Conservation (phyloP, 371 early-diverging fungal genomes). For the Mortierella sp. region DNA sequence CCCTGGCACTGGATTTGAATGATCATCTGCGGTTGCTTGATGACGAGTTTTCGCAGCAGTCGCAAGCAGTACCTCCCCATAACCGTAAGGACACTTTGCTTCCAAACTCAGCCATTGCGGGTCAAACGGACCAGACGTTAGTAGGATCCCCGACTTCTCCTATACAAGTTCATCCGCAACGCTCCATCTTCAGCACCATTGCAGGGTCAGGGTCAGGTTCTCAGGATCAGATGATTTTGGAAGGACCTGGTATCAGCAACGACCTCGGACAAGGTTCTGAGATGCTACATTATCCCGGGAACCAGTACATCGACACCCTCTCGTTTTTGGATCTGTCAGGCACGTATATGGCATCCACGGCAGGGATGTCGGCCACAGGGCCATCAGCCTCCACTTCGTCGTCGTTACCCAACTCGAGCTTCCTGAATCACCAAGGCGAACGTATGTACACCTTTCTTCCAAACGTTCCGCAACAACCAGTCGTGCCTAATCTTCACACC, state of each 20-base stretch:
- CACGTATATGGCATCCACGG: conserved; percentile 17
- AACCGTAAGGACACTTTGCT: conserved; percentile 3
- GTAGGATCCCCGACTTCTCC: conserved; percentile 4
- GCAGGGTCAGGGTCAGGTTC: conserved; percentile 1
- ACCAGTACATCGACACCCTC: conserved; percentile 32
- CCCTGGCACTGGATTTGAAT: conserved; percentile 31
- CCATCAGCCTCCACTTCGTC: conserved; percentile 13
- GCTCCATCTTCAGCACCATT: conserved; percentile 15
- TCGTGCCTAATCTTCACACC: conserved; percentile 3
- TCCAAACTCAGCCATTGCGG: background rate
- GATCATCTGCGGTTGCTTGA: conserved; percentile 33
- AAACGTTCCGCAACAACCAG: conserved; percentile 17
- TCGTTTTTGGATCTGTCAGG: conserved; percentile 33
- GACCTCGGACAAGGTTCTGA: conserved; percentile 2
- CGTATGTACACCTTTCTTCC: conserved; percentile 9
- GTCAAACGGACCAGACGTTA: conserved; percentile 4
- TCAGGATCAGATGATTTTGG: conserved; percentile 10
- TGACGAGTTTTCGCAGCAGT: conserved; percentile 16
- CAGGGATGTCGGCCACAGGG: background rate
- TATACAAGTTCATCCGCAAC: background rate
- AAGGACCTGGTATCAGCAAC: conserved; percentile 1
- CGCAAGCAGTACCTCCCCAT: conserved; percentile 1
- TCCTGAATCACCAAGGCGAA: conserved; percentile 14
- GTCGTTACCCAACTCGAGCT: conserved; percentile 22
- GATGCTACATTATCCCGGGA: conserved; percentile 20